phyloP scores from a whole-genome alignment of 495 filamentous ascomycete genomes.

The Thermochaetoides thermophila region DNA sequence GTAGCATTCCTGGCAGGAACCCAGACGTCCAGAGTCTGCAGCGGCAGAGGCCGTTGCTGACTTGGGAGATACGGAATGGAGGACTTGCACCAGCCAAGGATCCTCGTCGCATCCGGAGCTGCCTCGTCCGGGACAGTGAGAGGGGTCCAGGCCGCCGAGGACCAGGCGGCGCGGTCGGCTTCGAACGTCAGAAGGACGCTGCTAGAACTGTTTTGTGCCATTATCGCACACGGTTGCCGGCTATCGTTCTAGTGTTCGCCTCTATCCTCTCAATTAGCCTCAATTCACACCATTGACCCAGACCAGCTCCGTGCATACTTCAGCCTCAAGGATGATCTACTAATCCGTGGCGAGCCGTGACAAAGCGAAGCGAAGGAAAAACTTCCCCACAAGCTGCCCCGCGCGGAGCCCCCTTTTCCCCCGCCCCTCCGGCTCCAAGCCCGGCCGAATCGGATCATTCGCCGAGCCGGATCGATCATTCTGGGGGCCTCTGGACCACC shows the following conservation, averaged over 20 bases:
- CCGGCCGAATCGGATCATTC: background rate
- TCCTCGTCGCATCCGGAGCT: background rate
- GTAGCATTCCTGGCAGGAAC: slow-evolving; percentile 1
- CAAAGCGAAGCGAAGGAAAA: too few relatives aligned
- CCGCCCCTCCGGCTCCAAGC: background rate
- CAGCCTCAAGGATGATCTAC: too few relatives aligned
- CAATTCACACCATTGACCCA: too few relatives aligned
- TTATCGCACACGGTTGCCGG: too few relatives aligned
- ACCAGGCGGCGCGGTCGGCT: slow-evolving; percentile 4
- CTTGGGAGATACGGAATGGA: slow-evolving; percentile 4
- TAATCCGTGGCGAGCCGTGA: too few relatives aligned
- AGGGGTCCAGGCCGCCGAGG: slow-evolving; percentile 9
- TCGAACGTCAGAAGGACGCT: background rate
- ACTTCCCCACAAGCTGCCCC: too few relatives aligned
- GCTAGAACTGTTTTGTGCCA: too few relatives aligned
- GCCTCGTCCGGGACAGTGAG: background rate
- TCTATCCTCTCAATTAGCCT: too few relatives aligned
- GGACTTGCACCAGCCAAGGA: slow-evolving; percentile 9
- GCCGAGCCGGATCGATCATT: background rate
- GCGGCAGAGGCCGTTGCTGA: background rate
- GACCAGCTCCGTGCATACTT: too few relatives aligned
- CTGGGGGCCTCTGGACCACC: too few relatives aligned
- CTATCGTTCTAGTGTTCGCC: too few relatives aligned
- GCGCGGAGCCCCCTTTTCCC: too few relatives aligned
- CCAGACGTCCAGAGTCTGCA: slow-evolving; percentile 17